These are phyloP conservation scores for Rhododendron griersonianum DNA, from an alignment of 148 eudicot species.

Conservation along the genomic window DNA sequence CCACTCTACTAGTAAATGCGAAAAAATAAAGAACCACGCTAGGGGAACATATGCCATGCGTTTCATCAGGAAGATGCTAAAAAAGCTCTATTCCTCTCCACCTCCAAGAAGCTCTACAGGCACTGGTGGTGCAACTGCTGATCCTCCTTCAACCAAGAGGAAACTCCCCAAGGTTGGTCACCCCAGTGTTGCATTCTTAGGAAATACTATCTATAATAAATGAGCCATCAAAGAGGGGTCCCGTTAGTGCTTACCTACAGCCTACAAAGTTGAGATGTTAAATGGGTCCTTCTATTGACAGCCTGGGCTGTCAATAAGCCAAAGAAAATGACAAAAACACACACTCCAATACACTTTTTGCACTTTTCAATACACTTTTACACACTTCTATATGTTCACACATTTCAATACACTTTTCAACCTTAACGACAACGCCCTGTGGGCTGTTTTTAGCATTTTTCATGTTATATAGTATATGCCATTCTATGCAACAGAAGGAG, in stretches of 20 bases:
- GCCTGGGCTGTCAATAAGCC: too few species aligned
- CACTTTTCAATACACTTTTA: neutral
- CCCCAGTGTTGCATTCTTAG: neutral
- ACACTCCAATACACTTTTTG: neutral
- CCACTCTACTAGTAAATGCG: constrained; percentile 13
- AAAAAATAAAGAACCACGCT: constrained; percentile 4
- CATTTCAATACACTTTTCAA: too few species aligned
- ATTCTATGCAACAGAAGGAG: neutral
- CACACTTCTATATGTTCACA: too few species aligned
- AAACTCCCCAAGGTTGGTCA: constrained; percentile 28
- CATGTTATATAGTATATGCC: neutral
- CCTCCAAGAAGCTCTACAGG: constrained; percentile 18
- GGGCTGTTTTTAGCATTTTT: neutral
- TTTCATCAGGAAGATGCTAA: constrained; percentile 35
- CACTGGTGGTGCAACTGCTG: constrained; percentile 17
- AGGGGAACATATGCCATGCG: constrained; percentile 17
- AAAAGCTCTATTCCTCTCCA: constrained; percentile 25
- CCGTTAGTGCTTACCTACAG: neutral
- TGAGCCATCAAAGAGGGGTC: neutral
- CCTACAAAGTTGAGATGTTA: neutral
- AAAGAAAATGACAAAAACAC: too few species aligned
- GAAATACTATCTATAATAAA: neutral
- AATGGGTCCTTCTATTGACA: neutral
- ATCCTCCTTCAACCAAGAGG: constrained; percentile 16
- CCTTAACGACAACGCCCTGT: too few species aligned